These are phyloP conservation scores for Cadophora luteo-olivacea DNA, from an alignment of 2,329 filamentous ascomycete species.

Conservation along the genomic window DNA sequence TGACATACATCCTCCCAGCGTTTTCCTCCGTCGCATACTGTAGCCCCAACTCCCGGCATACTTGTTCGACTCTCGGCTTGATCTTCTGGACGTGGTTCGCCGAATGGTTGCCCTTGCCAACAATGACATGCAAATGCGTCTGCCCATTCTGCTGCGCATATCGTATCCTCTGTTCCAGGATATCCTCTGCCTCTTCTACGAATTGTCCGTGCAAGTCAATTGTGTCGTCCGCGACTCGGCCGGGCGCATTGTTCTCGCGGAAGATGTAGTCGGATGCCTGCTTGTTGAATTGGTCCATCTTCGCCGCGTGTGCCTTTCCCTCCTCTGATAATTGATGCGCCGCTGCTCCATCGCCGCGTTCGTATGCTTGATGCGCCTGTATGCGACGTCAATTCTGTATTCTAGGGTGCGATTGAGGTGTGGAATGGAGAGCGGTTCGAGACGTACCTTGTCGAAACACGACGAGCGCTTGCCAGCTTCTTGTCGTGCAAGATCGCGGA, in stretches of 20 bases:
- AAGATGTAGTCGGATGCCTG: conserved; percentile 96
- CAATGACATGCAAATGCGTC: conserved; percentile 89
- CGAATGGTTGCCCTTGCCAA: conserved; percentile 93
- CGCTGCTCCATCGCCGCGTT: conserved; percentile 78
- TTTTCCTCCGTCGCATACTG: conserved; percentile 89
- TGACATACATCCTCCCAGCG: conserved; percentile 85
- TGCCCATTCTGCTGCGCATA: conserved; percentile 77
- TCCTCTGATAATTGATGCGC: conserved; percentile 86
- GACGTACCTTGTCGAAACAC: conserved; percentile 74
- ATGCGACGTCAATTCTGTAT: conserved; percentile 22
- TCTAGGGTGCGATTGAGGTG: conserved; percentile 6
- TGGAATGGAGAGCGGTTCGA: conserved; percentile 1
- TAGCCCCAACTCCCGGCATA: conserved; percentile 83
- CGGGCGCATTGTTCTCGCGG: conserved; percentile 86
- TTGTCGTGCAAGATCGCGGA: conserved; percentile 81
- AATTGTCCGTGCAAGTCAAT: conserved; percentile 96
- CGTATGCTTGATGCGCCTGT: conserved; percentile 81
- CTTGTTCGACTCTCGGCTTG: conserved; percentile 89
- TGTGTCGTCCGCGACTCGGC: conserved; percentile 77
- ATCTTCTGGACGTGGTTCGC: conserved; percentile 86
- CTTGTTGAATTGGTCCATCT: conserved; percentile 88
- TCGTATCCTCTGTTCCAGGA: conserved; percentile 84
- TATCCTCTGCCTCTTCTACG: conserved; percentile 92
- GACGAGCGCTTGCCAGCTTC: conserved; percentile 80
- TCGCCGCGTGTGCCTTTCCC: conserved; percentile 81